A percentile compares a stretch with the other conserved stretches of the same genome.
Conservation (phyloP, 768 basidiomycete genomes). For the Guyanaporus albipodus region DNA sequence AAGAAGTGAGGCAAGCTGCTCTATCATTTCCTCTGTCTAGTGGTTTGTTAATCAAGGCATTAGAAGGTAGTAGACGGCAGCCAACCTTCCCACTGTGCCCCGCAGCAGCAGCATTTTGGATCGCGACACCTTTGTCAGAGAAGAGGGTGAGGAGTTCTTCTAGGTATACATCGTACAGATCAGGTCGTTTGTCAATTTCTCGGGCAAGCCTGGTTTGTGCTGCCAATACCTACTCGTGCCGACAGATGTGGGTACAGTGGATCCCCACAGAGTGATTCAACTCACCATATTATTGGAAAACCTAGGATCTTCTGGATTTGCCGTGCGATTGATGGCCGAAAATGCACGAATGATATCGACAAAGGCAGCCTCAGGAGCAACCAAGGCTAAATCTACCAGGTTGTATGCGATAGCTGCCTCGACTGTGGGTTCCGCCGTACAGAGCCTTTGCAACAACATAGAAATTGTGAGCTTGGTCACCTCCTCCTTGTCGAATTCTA, state of each 20-base stretch:
- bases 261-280: not conserved
- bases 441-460: constrained; percentile 86
- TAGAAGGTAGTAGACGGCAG: constrained; percentile 5
- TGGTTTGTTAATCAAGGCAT: constrained; percentile 4
- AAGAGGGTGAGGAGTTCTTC: constrained; percentile 84
- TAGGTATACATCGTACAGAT: constrained; percentile 76
- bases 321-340: constrained; percentile 77
- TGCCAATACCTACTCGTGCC: constrained; percentile 61
- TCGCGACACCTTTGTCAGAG: constrained; percentile 85
- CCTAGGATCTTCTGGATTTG: constrained; percentile 85
- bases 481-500: constrained; percentile 86
- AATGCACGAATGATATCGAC: constrained; percentile 81
- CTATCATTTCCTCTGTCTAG: constrained; percentile 79
- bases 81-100: constrained; percentile 65
- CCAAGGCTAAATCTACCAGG: constrained; percentile 83
- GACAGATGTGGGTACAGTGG: not conserved
- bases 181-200: constrained; percentile 68
- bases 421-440: constrained; percentile 79
- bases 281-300: constrained; percentile 86
- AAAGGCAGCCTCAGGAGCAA: constrained; percentile 73
- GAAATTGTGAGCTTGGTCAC: constrained; percentile 87
- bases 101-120: constrained; percentile 73
- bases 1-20: constrained; percentile 81
- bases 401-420: constrained; percentile 92
- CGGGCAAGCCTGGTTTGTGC: constrained; percentile 88